phyloP scores from a whole-genome alignment of 2,329 filamentous ascomycete genomes.

The Acrodontium crateriforme region DNA sequence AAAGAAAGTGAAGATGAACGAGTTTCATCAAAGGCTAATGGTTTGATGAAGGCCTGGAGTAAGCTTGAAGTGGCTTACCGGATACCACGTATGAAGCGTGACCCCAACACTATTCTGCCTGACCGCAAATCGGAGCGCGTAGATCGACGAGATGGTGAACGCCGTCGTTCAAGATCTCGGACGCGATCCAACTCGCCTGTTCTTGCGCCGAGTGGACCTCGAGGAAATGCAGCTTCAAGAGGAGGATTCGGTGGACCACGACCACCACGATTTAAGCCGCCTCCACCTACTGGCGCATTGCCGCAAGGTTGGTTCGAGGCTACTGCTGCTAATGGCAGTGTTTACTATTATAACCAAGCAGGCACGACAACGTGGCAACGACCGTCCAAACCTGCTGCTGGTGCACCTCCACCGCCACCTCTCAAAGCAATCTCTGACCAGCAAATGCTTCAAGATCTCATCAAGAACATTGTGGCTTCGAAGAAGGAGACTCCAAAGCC shows the following conservation, averaged over 20 bases:
- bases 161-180: constrained; percentile 34
- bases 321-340: constrained; percentile 53
- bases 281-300: constrained; percentile 39
- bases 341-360: constrained; percentile 73
- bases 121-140: constrained; percentile 50
- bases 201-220: constrained; percentile 38
- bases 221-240: constrained; percentile 43
- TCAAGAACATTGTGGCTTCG: constrained; percentile 48
- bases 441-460: constrained; percentile 59
- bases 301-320: constrained; percentile 80
- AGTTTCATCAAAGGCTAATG: constrained; percentile 56
- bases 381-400: constrained; percentile 51
- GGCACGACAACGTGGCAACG: constrained; percentile 71
- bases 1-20: constrained; percentile 49
- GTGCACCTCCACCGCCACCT: constrained; percentile 42
- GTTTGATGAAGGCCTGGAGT: constrained; percentile 71
- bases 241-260: constrained; percentile 41
- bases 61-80: constrained; percentile 83
- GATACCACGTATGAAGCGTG: constrained; percentile 79
- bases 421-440: constrained; percentile 58
- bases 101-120: constrained; percentile 43
- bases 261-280: constrained; percentile 23
- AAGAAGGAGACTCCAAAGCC: constrained; percentile 50
- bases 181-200: constrained; percentile 34
- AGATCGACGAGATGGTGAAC: constrained; percentile 40